Evolutionary conservation across 176 grass and related monocot genomes (phyloP), one percentile per base, ranked within the genome.

Genomic region (Saccharum spontaneum): DNA sequence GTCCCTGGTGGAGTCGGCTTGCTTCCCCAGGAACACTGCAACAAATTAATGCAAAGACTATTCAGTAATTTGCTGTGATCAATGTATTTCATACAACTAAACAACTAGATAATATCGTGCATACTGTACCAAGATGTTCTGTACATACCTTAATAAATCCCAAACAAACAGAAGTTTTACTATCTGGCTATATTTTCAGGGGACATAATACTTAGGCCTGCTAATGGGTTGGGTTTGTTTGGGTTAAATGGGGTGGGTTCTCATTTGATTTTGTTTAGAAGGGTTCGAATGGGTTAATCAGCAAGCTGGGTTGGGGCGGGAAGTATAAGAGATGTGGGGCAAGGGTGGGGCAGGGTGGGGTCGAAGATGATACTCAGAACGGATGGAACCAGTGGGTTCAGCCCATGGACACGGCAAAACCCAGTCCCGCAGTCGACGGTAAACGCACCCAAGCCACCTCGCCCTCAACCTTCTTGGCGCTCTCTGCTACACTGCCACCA

Each of bases 11-110:
- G 94, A 24, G 97, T 99, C 30, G 97, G 94, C 72, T 99, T 99
- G 88, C 90, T 99, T 72, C 97, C 97, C 97, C 97, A 99, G 8
- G 97, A 98, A 83, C 97, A 98, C 97, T 98, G 79, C 73, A 86
- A 50, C 45, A 80, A 52, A 44, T 31, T 85, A 36, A 26, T 31
- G 60, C 8, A 61, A 26, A 41, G 34, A 73, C 12, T 48, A 87
- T 24, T 83, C n/a, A 87, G 33, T 57, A 64, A 67, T 28, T 67
- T 24, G 38, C 34, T 31, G 23, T 41, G 26, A 82, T 13, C 34
- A 30, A 30, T 60, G 7, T 10, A 13, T 31, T 26, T 39, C 24
- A 65, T 28, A 12, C 24, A 64, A 28, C 23, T 64, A 14, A 15
- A 64, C 26, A 30, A 15, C 62, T 31, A 71, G 7, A 50, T 37